Conservation (phyloP, 2,329 filamentous ascomycete species). For the Fusarium sp. region DNA sequence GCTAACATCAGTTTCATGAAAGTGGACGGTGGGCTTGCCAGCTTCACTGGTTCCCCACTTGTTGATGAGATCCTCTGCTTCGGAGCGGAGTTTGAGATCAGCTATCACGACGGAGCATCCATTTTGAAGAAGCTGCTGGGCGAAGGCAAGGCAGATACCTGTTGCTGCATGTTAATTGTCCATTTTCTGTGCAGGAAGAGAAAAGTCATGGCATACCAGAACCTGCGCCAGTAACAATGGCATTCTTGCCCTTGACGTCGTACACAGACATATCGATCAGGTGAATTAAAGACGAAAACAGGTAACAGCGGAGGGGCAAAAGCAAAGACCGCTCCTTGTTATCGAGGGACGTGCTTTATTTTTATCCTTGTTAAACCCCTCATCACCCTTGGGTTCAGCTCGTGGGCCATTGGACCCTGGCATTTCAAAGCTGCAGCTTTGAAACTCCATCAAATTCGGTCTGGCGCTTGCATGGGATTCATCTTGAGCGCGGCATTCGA, state of each 20-base stretch:
- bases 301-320: not conserved
- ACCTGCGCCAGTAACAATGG: conserved; percentile 19
- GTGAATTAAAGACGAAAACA: fast-evolving
- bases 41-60: not conserved
- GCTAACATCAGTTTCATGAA: conserved; percentile 38
- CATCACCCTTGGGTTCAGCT: not conserved
- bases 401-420: not conserved
- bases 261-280: conserved; percentile 2
- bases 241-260: conserved; percentile 8
- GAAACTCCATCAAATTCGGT: not conserved
- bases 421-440: not conserved
- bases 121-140: not conserved
- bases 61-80: not conserved
- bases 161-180: not conserved
- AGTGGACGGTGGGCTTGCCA: not conserved
- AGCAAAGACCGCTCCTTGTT: not conserved
- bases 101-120: not conserved
- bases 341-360: not conserved
- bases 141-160: conserved; percentile 16
- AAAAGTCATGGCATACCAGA: not conserved
- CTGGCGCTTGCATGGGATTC: not conserved
- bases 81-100: not conserved
- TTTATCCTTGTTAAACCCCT: not conserved
- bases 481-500: no score
- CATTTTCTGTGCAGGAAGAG: no score